Conservation (phyloP, 192 early-diverging fungal species). For the Paraglomus occultum region DNA sequence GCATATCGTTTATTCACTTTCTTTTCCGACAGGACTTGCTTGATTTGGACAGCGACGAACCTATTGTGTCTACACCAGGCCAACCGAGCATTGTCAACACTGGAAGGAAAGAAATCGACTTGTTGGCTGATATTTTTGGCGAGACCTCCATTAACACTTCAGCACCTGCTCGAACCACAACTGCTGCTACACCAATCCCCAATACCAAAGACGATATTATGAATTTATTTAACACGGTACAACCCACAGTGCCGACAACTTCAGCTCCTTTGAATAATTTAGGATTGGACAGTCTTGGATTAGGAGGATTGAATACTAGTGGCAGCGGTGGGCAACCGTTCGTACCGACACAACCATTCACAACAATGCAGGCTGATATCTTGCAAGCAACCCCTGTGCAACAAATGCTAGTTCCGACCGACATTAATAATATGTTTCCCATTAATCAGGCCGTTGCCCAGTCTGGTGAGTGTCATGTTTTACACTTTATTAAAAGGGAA, state of each 20-base stretch:
- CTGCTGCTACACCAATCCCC: conserved; percentile 28
- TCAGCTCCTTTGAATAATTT: conserved; percentile 24
- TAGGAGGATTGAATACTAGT: not conserved
- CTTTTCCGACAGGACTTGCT: conserved; percentile 47
- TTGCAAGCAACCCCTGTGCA: not conserved
- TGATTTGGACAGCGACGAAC: conserved; percentile 64
- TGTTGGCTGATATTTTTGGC: conserved; percentile 80
- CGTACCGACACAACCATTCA: not conserved
- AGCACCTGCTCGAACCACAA: conserved; percentile 33
- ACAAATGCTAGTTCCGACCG: conserved; percentile 30
- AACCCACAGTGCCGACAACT: not conserved
- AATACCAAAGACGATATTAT: conserved; percentile 28
- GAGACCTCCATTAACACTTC: conserved; percentile 46
- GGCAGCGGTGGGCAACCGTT: not conserved
- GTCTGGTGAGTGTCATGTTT: no score
- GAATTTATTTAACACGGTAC: conserved; percentile 4
- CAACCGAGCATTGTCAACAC: not conserved
- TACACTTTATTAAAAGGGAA: conserved; percentile 21
- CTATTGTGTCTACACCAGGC: not conserved
- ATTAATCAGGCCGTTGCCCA: conserved; percentile 24
- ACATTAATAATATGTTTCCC: conserved; percentile 22
- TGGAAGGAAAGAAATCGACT: conserved; percentile 41
- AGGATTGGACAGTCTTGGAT: conserved; percentile 15
- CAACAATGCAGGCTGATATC: not conserved
- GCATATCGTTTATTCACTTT: not conserved